Conservation (phyloP, 108 stramenopile species). For the Cyclotella sp. region DNA sequence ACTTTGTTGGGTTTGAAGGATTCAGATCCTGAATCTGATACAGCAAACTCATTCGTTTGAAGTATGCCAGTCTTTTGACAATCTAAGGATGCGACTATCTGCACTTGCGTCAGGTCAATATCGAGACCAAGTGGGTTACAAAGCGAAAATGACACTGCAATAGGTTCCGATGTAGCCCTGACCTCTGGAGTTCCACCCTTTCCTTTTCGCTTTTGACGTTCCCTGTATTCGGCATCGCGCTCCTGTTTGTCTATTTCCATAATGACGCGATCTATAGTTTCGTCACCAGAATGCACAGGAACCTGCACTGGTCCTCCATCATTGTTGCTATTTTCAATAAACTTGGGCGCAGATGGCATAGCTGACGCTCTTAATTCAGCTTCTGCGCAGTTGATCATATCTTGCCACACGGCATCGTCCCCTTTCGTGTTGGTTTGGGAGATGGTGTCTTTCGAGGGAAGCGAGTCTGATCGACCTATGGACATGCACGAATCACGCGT, state of each 20-base stretch:
- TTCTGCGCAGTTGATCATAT: slow-evolving; percentile 63
- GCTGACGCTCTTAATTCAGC: slow-evolving; percentile 63
- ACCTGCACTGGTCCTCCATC: slow-evolving; percentile 47
- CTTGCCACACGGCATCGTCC: slow-evolving; percentile 66
- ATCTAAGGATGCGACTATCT: slow-evolving; percentile 69
- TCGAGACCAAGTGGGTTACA: slow-evolving; percentile 73
- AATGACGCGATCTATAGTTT: slow-evolving; percentile 63
- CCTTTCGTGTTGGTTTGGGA: slow-evolving; percentile 3
- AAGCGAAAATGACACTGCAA: slow-evolving; percentile 65
- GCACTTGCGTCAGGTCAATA: slow-evolving; percentile 67
- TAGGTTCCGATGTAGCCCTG: slow-evolving; percentile 78
- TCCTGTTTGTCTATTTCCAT: slow-evolving; percentile 81
- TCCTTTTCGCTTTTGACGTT: slow-evolving; percentile 66
- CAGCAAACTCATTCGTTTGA: slow-evolving; percentile 77
- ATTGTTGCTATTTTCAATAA: slow-evolving; percentile 15
- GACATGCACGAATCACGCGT: slow-evolving; percentile 33
- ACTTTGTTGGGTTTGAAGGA: slow-evolving; percentile 40
- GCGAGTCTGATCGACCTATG: slow-evolving; percentile 40
- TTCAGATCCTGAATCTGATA: slow-evolving; percentile 39
- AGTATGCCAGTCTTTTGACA: slow-evolving; percentile 38
- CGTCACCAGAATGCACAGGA: slow-evolving; percentile 60
- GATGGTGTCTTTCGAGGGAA: slow-evolving; percentile 4
- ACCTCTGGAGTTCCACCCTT: slow-evolving; percentile 50
- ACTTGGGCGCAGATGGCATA: slow-evolving; percentile 29
- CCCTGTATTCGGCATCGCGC: slow-evolving; percentile 54